Base-by-base conservation (phyloP, 345 rosid genomes). In the Combretum micranthum region DNA sequence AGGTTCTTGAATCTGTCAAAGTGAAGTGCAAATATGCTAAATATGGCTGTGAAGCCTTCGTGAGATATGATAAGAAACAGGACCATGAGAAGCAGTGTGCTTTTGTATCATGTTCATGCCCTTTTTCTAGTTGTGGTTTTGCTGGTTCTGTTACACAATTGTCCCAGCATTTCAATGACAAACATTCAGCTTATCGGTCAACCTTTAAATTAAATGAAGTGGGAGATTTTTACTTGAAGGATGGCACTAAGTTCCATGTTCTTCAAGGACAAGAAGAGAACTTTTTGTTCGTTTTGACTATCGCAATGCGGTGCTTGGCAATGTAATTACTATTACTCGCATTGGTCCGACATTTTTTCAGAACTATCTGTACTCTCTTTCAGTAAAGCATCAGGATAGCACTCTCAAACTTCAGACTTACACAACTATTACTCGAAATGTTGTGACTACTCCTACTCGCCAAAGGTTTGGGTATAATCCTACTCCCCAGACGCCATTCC, bases 91-190 rank as follows among this genome's bases (percentile, higher is more conserved):
- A 73, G 61, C 16, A 37, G 0, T 83, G 87, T 53, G 21, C 43
- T 47, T 67, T 47, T 61, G 32, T 55, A 3, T 83, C 92, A 1
- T 73, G 83, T 50, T 60, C 78, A 0, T 87, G 96, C 80, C 96
- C 92, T 11, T 2, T 79, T 19, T 13, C 14, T 23, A 25, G 25
- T 49, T 85, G 92, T 70, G 43, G 55, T 71, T 81, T 65, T 53
- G 9, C 64, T 17, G 80, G 79, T 32, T 74, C 81, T 12, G 63
- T 66, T 20, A 69, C 64, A 55, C 72, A 72, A 25, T 47, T 88
- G 22, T 60, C 49, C 10, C 25, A 52, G 22, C 87, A 83, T 62
- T 73, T 79, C 37, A 25, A 61, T 16, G 49, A 7, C 37, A 56
- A 75, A 42, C 96, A 85, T 64, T 63, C 61, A 43, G 53, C 43